Evolutionary conservation across 208 protist species (phyloP).

Genomic region (Crithidia bombi): DNA sequence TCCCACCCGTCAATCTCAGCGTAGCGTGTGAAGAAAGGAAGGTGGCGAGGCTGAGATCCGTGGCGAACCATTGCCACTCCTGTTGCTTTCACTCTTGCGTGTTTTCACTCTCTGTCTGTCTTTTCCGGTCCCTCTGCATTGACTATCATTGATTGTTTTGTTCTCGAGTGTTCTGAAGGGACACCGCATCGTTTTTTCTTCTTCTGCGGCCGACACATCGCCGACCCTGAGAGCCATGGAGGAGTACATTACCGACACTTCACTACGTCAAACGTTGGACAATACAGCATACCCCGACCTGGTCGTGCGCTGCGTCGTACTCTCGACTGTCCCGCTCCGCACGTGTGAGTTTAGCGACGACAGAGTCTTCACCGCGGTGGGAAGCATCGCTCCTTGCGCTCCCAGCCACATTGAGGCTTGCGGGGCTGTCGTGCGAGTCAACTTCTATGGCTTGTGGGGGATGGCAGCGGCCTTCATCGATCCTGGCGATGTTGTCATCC

Average conservation of each 20-base stretch:
- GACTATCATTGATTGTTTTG: neutral
- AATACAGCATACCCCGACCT: slow-evolving; percentile 31
- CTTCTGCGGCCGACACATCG: neutral
- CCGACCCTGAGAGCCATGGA: slow-evolving; percentile 36
- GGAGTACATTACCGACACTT: slow-evolving; percentile 49
- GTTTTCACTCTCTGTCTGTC: neutral
- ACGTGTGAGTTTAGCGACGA: slow-evolving; percentile 58
- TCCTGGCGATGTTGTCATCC: slow-evolving; percentile 57
- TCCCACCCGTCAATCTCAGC: too few relatives aligned
- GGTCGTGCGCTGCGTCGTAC: slow-evolving; percentile 55
- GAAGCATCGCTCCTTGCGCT: slow-evolving; percentile 24
- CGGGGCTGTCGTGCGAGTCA: slow-evolving; percentile 36
- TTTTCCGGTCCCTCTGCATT: neutral
- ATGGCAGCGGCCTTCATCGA: slow-evolving; percentile 68
- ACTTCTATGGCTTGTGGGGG: slow-evolving; percentile 81
- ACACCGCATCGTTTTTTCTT: neutral
- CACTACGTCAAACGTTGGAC: slow-evolving; percentile 36
- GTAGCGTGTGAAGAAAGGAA: too few relatives aligned
- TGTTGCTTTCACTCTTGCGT: slow-evolving; percentile 3
- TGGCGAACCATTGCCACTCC: too few relatives aligned
- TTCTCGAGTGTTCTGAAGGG: too few relatives aligned
- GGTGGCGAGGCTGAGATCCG: too few relatives aligned
- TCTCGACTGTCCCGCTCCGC: slow-evolving; percentile 44
- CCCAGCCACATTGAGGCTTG: neutral
- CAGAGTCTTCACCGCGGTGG: slow-evolving; percentile 60